Evolutionary conservation across 805 yeast genomes (phyloP).

Genomic region (Jamesozyma lodderae): DNA sequence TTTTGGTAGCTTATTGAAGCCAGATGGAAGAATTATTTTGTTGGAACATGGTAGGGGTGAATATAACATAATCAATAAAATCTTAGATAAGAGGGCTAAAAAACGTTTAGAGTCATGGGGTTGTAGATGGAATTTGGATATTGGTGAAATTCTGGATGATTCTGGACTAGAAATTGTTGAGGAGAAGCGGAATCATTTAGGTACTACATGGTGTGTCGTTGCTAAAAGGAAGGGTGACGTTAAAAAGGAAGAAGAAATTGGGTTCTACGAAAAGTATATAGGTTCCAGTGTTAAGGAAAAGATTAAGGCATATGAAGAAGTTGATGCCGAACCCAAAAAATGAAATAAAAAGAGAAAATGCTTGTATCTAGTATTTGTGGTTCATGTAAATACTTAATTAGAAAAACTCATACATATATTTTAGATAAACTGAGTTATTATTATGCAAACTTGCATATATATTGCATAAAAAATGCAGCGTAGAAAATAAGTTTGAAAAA

Average conservation of each 20-base stretch:
- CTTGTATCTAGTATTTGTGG: too few species aligned
- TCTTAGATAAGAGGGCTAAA: slow-evolving; percentile 75
- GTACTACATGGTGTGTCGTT: slow-evolving; percentile 83
- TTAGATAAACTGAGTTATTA: too few species aligned
- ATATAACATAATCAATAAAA: slow-evolving; percentile 66
- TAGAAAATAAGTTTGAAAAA: too few species aligned
- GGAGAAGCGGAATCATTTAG: slow-evolving; percentile 76
- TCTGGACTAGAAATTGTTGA: slow-evolving; percentile 78
- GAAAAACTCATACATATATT: too few species aligned
- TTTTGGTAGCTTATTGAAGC: slow-evolving; percentile 64
- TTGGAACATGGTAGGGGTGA: slow-evolving; percentile 90
- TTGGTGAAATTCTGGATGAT: slow-evolving; percentile 74
- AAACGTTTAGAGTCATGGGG: slow-evolving; percentile 88
- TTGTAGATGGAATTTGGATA: slow-evolving; percentile 94
- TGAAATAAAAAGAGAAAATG: neutral
- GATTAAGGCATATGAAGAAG: slow-evolving; percentile 7
- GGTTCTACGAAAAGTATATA: slow-evolving; percentile 43
- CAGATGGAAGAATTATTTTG: slow-evolving; percentile 81
- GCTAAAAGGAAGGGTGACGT: slow-evolving; percentile 69
- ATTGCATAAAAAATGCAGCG: too few species aligned
- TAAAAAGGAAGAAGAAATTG: slow-evolving; percentile 36
- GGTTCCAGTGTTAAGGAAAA: slow-evolving; percentile 30
- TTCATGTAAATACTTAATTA: too few species aligned
- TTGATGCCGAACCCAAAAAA: neutral
- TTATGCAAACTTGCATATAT: too few species aligned